Percentiles rank a stretch among this genome's conserved stretches.
Evolutionary conservation across 306 rosid species (phyloP).

Genomic region (Pachyrhizus erosus): DNA sequence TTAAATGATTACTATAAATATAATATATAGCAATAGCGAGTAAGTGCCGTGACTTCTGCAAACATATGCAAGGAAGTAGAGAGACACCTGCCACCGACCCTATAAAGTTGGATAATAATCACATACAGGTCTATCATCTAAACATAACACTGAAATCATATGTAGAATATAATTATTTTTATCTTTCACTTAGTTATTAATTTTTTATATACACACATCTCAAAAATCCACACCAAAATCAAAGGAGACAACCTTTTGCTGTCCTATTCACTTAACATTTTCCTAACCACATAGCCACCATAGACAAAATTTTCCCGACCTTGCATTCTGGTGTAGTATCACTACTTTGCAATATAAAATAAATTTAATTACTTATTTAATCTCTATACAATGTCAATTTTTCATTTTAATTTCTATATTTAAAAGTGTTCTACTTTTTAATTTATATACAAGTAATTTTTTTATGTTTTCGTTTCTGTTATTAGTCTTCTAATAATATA

Average conservation of each 20-base stretch:
- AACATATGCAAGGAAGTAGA: constrained; percentile 8
- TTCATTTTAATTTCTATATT: no score
- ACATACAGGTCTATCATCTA: background rate
- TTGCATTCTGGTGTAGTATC: constrained; percentile 23
- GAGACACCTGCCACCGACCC: constrained; percentile 21
- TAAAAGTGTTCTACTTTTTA: no score
- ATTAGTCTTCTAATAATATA: no score
- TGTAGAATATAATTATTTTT: background rate
- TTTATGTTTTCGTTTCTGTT: no score
- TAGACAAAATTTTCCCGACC: background rate
- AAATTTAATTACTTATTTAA: no score
- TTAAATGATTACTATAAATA: constrained; percentile 24
- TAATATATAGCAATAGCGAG: constrained; percentile 23
- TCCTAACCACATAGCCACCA: background rate
- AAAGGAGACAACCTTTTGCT: background rate
- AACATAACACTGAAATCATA: background rate
- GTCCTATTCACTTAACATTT: background rate
- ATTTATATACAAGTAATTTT: no score
- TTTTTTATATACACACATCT: background rate
- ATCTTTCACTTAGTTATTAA: background rate
- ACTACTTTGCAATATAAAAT: constrained; percentile 18
- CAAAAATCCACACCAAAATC: background rate
- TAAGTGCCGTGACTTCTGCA: constrained; percentile 33
- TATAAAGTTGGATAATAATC: constrained; percentile 1
- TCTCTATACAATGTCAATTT: no score